Conservation (phyloP, 2,329 filamentous ascomycete genomes). For the Catunica adiposa region DNA sequence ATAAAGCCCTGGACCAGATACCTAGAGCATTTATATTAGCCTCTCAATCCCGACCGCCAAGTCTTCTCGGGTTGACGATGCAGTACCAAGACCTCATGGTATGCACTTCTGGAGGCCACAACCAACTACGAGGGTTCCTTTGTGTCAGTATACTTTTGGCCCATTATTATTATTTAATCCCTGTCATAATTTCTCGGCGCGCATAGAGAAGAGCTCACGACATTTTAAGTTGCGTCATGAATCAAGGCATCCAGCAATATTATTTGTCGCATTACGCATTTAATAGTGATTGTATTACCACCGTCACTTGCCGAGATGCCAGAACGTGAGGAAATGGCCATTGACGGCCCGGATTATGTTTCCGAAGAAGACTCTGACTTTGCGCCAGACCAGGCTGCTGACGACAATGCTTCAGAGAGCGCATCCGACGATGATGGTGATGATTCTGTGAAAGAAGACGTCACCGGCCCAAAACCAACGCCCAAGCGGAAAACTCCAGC, state of each 20-base stretch:
- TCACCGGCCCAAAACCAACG: not conserved
- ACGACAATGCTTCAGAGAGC: constrained; percentile 18
- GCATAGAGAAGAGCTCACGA: not conserved
- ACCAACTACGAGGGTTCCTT: not conserved
- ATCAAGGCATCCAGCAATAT: not conserved
- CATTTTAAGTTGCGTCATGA: not conserved
- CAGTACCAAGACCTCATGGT: not conserved
- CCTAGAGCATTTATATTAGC: too few species aligned
- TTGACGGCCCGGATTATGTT: constrained; percentile 31
- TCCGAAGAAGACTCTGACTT: constrained; percentile 64
- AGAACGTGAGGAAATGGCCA: not conserved
- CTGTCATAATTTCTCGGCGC: not conserved
- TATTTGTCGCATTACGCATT: not conserved
- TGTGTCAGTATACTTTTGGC: constrained; percentile 9
- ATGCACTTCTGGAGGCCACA: not conserved
- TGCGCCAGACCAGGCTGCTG: constrained; percentile 40
- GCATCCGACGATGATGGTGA: constrained; percentile 5
- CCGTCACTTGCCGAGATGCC: not conserved
- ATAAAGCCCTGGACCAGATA: too few species aligned
- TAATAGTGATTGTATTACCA: not conserved
- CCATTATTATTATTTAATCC: not conserved
- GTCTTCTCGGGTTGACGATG: not conserved
- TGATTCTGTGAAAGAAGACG: not conserved
- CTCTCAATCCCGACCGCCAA: too few species aligned
- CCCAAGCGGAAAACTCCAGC: constrained; percentile 15